Percentiles rank a stretch among this genome's conserved stretches.
These are phyloP conservation scores for Coniosporium tulheliwenetii DNA, from an alignment of 2,329 filamentous ascomycete species.

Conservation along the genomic window DNA sequence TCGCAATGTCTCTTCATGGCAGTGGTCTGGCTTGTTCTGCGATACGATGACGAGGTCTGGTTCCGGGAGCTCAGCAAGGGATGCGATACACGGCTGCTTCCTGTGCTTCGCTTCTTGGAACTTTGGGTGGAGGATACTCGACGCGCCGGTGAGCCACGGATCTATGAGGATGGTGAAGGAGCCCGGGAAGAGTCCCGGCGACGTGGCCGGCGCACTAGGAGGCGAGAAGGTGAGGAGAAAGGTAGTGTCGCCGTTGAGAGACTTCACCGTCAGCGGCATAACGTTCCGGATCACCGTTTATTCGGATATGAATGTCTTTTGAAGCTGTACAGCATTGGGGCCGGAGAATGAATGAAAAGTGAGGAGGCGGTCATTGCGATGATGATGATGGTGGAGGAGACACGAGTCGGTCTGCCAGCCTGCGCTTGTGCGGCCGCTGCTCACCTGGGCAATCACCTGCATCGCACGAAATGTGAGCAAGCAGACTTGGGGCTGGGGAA, in stretches of 20 bases:
- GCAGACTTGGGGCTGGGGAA: no score
- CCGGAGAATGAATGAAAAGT: no score
- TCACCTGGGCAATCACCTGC: no score
- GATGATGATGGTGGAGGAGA: no score
- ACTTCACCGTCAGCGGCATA: slow-evolving; percentile 50
- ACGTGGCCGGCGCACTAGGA: slow-evolving; percentile 25
- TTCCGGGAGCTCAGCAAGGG: slow-evolving; percentile 36
- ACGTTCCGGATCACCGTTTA: background rate
- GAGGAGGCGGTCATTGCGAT: no score
- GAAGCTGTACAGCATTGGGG: no score
- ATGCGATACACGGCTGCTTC: slow-evolving; percentile 38
- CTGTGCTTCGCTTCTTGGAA: slow-evolving; percentile 46
- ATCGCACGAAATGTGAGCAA: no score
- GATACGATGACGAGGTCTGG: slow-evolving; percentile 44
- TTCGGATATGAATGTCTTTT: no score
- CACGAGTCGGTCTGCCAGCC: no score
- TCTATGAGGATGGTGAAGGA: slow-evolving; percentile 56
- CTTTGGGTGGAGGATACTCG: slow-evolving; percentile 42
- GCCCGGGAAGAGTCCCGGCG: slow-evolving; percentile 23
- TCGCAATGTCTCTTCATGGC: slow-evolving; percentile 51
- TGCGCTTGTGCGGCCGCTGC: no score
- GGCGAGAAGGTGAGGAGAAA: slow-evolving; percentile 50
- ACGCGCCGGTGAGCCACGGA: slow-evolving; percentile 50
- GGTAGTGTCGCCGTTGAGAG: slow-evolving; percentile 48
- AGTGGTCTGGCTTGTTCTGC: slow-evolving; percentile 53